Percentiles rank a stretch among this genome's conserved stretches.
These are phyloP conservation scores for Chlamydomonas eustigma DNA, from an alignment of 139 green algal genomes.

Conservation along the genomic window DNA sequence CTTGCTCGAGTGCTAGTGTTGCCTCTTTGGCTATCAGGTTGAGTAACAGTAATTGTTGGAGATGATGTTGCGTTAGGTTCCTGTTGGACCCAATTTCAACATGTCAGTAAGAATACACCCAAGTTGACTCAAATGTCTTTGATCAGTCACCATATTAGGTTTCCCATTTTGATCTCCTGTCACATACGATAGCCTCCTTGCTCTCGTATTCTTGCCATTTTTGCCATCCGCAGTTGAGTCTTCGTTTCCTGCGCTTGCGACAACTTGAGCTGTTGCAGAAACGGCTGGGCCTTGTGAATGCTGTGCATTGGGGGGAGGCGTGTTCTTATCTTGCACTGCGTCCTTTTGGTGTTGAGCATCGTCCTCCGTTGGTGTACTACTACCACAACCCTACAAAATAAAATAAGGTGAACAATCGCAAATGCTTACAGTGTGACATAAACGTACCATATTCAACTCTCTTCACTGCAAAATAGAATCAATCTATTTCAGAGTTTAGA, in stretches of 20 bases:
- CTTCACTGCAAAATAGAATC: too few species aligned
- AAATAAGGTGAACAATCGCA: too few species aligned
- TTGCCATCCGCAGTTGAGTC: neutral
- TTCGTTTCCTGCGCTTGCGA: neutral
- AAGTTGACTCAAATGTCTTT: neutral
- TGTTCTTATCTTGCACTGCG: too few species aligned
- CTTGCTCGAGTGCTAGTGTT: constrained; percentile 20
- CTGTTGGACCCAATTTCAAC: neutral
- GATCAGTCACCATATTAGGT: neutral
- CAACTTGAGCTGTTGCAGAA: too few species aligned
- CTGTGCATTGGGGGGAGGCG: too few species aligned
- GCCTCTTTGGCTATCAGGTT: neutral
- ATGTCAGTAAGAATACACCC: too few species aligned
- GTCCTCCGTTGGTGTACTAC: neutral
- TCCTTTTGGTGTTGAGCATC: neutral
- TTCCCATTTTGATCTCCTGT: constrained; percentile 2
- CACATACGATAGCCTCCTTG: neutral
- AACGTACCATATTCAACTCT: too few species aligned
- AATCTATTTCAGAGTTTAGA: too few species aligned
- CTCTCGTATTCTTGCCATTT: neutral
- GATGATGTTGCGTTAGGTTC: neutral
- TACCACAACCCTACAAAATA: constrained; percentile 3
- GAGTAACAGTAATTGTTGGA: neutral
- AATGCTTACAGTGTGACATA: too few species aligned
- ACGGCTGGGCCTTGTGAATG: too few species aligned